phyloP scores from a whole-genome alignment of 495 filamentous ascomycete species.

The Clavariopsis aquatica region DNA sequence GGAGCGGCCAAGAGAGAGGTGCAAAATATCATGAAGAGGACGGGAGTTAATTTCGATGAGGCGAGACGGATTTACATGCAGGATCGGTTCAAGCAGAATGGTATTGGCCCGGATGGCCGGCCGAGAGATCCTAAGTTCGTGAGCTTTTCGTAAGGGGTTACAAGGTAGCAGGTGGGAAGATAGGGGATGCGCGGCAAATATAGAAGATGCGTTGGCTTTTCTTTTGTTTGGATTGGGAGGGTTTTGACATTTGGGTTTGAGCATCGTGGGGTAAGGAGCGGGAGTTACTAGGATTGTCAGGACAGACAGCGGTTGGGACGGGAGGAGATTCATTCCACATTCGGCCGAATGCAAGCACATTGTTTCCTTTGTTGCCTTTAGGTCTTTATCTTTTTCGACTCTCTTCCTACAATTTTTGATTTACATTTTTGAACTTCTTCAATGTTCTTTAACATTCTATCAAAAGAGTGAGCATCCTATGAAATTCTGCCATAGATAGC shows the following conservation, averaged over 20 bases:
- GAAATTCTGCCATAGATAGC: too few relatives aligned
- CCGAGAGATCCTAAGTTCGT: constrained; percentile 95
- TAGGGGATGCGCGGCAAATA: background rate
- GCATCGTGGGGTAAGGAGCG: background rate
- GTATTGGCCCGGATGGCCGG: constrained; percentile 82
- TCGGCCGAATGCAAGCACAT: background rate
- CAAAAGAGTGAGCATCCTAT: too few relatives aligned
- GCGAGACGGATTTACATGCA: constrained; percentile 82
- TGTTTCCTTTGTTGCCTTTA: too few relatives aligned
- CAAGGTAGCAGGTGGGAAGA: background rate
- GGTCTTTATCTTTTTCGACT: too few relatives aligned
- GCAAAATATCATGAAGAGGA: constrained; percentile 80
- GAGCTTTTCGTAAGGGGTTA: constrained; percentile 67
- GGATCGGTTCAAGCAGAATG: constrained; percentile 78
- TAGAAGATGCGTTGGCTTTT: too few relatives aligned
- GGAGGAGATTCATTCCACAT: background rate
- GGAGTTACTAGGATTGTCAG: background rate
- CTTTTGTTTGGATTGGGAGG: background rate
- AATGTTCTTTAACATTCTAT: too few relatives aligned
- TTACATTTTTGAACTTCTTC: background rate
- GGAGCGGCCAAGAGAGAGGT: constrained; percentile 75
- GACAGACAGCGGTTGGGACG: background rate
- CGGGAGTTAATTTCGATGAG: constrained; percentile 81
- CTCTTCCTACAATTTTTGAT: background rate
- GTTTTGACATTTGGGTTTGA: background rate